Evolutionary conservation across 2,329 filamentous ascomycete species (phyloP).

Genomic region (Alternaria alternata): DNA sequence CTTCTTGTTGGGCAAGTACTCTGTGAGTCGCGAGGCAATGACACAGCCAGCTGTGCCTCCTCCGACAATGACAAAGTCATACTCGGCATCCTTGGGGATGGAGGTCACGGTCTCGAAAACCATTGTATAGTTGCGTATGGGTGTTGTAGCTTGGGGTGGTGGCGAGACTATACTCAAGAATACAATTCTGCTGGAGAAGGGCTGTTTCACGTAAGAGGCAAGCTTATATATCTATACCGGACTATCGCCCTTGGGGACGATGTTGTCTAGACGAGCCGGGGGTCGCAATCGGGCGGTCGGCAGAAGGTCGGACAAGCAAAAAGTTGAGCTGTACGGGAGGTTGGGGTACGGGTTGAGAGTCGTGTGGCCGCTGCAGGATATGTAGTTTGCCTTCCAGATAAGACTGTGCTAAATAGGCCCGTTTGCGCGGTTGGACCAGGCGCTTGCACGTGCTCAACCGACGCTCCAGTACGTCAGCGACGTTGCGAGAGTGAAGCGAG

Average conservation of each 20-base stretch:
- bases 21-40: slow-evolving; percentile 78
- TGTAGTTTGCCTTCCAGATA: slow-evolving; percentile 42
- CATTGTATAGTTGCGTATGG: slow-evolving; percentile 30
- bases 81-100: slow-evolving; percentile 69
- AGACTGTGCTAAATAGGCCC: slow-evolving; percentile 33
- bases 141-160: neutral
- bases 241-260: slow-evolving; percentile 4
- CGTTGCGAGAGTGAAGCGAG: neutral
- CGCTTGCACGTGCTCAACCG: slow-evolving; percentile 30
- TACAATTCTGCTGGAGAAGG: neutral
- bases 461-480: slow-evolving; percentile 1
- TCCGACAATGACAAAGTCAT: slow-evolving; percentile 86
- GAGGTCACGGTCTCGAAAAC: slow-evolving; percentile 62
- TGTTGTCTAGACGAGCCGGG: slow-evolving; percentile 5
- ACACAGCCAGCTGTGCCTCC: slow-evolving; percentile 89
- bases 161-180: slow-evolving; percentile 9
- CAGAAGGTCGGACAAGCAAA: slow-evolving; percentile 16
- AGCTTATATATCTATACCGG: slow-evolving; percentile 15
- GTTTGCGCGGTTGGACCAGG: slow-evolving; percentile 35
- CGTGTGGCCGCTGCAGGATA: slow-evolving; percentile 33
- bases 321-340: slow-evolving; percentile 11
- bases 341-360: slow-evolving; percentile 8
- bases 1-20: slow-evolving; percentile 83
- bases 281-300: slow-evolving; percentile 15
- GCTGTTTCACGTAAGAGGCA: slow-evolving; percentile 3